Evolutionary conservation across 805 yeast genomes (phyloP), one percentile per base, ranked within the genome.

Genomic region (Candida boidinii): DNA sequence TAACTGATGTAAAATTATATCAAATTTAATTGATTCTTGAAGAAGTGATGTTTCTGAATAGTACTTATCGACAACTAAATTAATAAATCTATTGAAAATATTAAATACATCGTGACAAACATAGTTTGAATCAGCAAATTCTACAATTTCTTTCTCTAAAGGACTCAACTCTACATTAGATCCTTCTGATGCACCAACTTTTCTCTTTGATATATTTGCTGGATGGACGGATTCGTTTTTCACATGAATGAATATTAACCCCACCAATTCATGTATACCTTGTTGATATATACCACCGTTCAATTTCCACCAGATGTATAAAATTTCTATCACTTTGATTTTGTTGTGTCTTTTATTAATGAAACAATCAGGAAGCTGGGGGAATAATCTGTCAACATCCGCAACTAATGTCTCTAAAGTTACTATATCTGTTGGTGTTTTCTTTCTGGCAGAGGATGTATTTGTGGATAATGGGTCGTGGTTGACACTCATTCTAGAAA

Each of bases 191-290:
- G 29, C 8, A 6, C 21, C 29, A 5, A 6, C 7, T 24, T 19
- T 28, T 17, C 31, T 33, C 11, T 30, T 27, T 3, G 23, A 16
- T 2, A 34, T 16, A 7, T 31, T 34, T 3, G 34, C 30, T 2
- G 33, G 30, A 24, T 42, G 34, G 3, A 45, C 44, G 4, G 66
- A 46, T 39, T 72, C 78, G 7, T 48, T 44, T 23, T 48, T 41
- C 15, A 72, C 36, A 33, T 58, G 59, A 14, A 65, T 52, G 44
- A 58, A 70, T 7, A 73, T 54, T 34, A 71, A 45, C 1, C 77
- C 79, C 33, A 66, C 50, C 4, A 72, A 51, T 45, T 73, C 79
- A 50, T 73, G 79, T 31, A 70, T 46, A 1, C 79, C 79, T 45
- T 73, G 79, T 39, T 63, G 66, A 39, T 68, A 68, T 3, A 33